These are phyloP conservation scores for Vitis rupestris DNA, from an alignment of 164 flowering plant species.

Conservation along the genomic window DNA sequence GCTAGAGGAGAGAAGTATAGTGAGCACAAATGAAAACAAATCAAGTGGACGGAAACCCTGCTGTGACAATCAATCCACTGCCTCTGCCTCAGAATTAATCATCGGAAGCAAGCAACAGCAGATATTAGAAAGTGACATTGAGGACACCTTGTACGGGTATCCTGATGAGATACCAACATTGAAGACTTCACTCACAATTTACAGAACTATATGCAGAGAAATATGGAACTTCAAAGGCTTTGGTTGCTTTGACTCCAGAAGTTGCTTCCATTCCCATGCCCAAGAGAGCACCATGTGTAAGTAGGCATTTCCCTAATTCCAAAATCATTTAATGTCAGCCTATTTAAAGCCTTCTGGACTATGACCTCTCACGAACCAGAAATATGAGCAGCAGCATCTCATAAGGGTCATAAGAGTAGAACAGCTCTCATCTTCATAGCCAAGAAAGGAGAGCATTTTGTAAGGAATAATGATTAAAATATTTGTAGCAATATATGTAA, in stretches of 20 bases:
- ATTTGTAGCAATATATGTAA: background rate
- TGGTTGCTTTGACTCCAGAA: constrained; percentile 45
- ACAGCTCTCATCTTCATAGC: no score
- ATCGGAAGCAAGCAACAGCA: constrained; percentile 43
- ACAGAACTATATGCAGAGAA: constrained; percentile 60
- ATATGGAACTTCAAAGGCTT: constrained; percentile 63
- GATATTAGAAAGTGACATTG: constrained; percentile 61
- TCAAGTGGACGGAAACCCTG: constrained; percentile 19
- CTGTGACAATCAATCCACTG: background rate
- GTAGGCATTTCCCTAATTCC: constrained; percentile 15
- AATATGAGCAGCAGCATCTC: no score
- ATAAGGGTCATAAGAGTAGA: no score
- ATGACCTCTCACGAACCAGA: no score
- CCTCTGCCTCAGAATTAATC: constrained; percentile 17
- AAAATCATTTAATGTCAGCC: background rate
- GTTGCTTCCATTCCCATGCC: constrained; percentile 47
- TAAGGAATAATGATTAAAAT: no score
- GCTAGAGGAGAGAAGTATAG: constrained; percentile 68
- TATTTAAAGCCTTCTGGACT: no score
- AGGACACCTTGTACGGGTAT: constrained; percentile 61
- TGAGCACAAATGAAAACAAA: constrained; percentile 30
- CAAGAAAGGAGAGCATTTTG: no score
- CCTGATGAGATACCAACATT: constrained; percentile 83
- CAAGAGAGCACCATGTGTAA: constrained; percentile 58
- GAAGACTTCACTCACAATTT: constrained; percentile 67